Percentiles rank a stretch among this genome's conserved stretches.
Conservation (phyloP, 1,284 basidiomycete species). For the Ganoderma sp. region DNA sequence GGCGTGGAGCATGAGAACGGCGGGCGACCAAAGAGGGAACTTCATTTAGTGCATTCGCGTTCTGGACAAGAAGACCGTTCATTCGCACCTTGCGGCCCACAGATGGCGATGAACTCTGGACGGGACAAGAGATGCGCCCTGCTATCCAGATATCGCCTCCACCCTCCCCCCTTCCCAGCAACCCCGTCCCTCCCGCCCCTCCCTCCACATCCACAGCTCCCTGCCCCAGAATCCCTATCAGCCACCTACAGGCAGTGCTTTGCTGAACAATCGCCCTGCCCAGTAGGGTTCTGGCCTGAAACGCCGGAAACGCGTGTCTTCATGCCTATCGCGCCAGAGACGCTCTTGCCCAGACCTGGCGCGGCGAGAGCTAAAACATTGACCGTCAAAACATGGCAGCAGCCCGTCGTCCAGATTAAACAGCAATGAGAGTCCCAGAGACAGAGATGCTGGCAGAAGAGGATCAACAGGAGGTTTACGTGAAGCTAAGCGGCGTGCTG, state of each 20-base stretch:
- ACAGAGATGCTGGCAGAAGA: neutral
- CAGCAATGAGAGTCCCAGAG: neutral
- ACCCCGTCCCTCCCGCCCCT: neutral
- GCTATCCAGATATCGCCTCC: conserved; percentile 17
- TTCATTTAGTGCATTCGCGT: conserved; percentile 12
- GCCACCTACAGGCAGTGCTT: conserved; percentile 3
- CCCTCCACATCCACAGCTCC: conserved; percentile 6
- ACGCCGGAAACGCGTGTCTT: conserved; percentile 11
- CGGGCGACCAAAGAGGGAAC: conserved; percentile 23
- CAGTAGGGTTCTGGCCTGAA: neutral
- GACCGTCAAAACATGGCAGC: neutral
- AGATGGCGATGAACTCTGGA: conserved; percentile 24
- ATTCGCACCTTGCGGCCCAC: conserved; percentile 24
- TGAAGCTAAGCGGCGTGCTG: conserved; percentile 8
- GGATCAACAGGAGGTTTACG: conserved; percentile 6
- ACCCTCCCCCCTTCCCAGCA: conserved; percentile 10
- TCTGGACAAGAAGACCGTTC: conserved; percentile 26
- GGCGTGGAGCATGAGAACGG: conserved; percentile 27
- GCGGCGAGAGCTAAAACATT: neutral
- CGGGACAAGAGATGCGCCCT: conserved; percentile 9
- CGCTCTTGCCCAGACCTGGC: conserved; percentile 8
- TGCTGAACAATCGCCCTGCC: conserved; percentile 3
- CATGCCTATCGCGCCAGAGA: neutral
- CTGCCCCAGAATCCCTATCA: neutral
- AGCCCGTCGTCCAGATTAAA: neutral